phyloP scores from a whole-genome alignment of 2,329 filamentous ascomycete species.

The Colletotrichum graminicola region DNA sequence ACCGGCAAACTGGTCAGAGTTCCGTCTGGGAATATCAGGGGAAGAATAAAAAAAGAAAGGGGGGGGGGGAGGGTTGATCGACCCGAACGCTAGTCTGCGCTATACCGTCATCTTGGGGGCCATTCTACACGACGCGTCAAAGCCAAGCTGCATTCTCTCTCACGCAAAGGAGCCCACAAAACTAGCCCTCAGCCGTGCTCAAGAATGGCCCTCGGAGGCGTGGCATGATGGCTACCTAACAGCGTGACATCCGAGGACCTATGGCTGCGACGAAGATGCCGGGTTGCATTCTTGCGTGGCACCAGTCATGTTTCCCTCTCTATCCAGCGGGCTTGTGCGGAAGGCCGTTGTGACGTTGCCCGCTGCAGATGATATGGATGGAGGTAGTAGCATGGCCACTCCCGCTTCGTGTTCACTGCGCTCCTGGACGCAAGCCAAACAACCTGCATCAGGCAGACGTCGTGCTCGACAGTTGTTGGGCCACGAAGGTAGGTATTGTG shows the following conservation, averaged over 20 bases:
- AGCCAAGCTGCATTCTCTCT: neutral
- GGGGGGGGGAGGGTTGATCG: neutral
- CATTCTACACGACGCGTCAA: neutral
- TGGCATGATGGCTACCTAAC: neutral
- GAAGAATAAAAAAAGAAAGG: neutral
- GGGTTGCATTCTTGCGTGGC: neutral
- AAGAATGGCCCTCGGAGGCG: neutral
- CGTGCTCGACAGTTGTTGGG: constrained; percentile 1
- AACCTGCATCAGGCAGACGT: neutral
- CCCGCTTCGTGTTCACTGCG: neutral
- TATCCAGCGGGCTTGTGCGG: neutral
- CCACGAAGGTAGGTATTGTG: neutral
- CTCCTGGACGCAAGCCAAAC: neutral
- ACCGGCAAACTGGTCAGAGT: neutral
- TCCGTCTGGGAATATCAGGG: neutral
- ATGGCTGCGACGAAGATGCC: neutral
- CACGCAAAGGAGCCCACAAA: neutral
- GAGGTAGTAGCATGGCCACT: neutral
- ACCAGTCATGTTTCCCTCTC: neutral
- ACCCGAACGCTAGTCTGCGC: neutral
- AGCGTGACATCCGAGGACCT: neutral
- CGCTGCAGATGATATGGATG: too few relatives aligned
- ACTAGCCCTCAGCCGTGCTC: neutral
- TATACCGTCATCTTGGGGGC: neutral
- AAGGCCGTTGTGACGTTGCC: neutral